Conservation (phyloP, 2,329 filamentous ascomycete species). For the Malbranchea cinnamomea region DNA sequence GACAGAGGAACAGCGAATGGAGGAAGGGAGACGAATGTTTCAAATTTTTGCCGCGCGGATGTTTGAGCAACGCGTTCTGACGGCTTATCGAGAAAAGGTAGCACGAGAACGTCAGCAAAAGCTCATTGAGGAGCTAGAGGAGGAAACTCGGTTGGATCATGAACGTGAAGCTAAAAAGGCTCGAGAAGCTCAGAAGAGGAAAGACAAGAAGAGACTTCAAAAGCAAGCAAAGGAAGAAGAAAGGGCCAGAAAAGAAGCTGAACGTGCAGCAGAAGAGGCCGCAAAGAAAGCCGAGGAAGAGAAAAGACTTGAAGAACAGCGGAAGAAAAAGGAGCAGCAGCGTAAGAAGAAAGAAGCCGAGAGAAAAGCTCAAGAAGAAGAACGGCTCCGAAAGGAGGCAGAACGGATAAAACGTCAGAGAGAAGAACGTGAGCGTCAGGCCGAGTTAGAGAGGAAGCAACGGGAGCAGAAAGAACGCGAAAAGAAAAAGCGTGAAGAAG, state of each 20-base stretch:
- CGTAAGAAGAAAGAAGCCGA: constrained; percentile 82
- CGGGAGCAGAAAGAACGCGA: constrained; percentile 67
- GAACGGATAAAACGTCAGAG: constrained; percentile 65
- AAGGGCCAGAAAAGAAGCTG: constrained; percentile 71
- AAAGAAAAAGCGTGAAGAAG: constrained; percentile 57
- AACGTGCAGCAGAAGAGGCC: constrained; percentile 76
- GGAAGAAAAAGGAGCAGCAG: constrained; percentile 73
- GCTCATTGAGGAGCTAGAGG: constrained; percentile 77
- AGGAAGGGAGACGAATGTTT: constrained; percentile 96
- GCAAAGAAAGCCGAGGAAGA: constrained; percentile 61
- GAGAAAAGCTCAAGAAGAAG: constrained; percentile 80
- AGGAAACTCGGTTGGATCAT: constrained; percentile 61
- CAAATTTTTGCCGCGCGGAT: constrained; percentile 98
- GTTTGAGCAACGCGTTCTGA: constrained; percentile 95
- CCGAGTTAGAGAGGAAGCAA: constrained; percentile 70
- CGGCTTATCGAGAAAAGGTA: constrained; percentile 95
- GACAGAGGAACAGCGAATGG: constrained; percentile 98
- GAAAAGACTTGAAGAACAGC: constrained; percentile 65
- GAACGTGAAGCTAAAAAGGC: constrained; percentile 85
- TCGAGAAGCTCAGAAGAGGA: constrained; percentile 86
- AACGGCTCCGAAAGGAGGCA: constrained; percentile 67
- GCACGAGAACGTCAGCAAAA: constrained; percentile 82
- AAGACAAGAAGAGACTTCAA: constrained; percentile 81
- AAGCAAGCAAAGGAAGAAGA: constrained; percentile 84
- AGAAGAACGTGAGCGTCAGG: constrained; percentile 74